phyloP scores from a whole-genome alignment of 495 filamentous ascomycete species.

The Beverwykella pulmonaria region DNA sequence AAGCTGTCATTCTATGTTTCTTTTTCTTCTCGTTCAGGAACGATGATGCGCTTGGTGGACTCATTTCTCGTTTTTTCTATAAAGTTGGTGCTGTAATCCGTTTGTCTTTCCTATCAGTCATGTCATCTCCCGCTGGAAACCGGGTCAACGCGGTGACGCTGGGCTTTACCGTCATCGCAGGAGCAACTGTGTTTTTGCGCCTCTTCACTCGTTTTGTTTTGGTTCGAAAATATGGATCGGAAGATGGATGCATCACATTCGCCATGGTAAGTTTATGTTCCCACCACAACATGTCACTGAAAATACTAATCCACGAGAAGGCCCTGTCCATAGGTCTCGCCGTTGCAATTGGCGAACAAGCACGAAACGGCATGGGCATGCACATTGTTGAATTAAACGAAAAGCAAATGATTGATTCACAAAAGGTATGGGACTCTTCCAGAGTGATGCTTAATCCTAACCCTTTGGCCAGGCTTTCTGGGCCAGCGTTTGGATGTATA shows the following conservation, averaged over 20 bases:
- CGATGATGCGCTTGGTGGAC: constrained; percentile 4
- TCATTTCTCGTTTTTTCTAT: constrained; percentile 7
- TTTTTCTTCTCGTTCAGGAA: neutral
- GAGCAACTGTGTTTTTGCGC: constrained; percentile 18
- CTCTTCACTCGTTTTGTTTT: constrained; percentile 20
- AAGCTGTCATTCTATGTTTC: constrained; percentile 13
- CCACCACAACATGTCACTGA: too few relatives aligned
- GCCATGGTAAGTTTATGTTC: constrained; percentile 24
- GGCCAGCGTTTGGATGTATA: constrained; percentile 24
- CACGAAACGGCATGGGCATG: constrained; percentile 17
- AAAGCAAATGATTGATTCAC: constrained; percentile 5
- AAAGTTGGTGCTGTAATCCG: constrained; percentile 9
- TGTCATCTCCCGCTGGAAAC: constrained; percentile 19
- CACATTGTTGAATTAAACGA: constrained; percentile 12
- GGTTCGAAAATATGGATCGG: constrained; percentile 16
- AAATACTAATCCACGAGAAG: neutral
- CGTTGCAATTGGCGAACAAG: constrained; percentile 18
- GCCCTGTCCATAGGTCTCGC: constrained; percentile 24
- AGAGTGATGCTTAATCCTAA: neutral
- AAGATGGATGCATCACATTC: constrained; percentile 28
- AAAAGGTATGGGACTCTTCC: constrained; percentile 10
- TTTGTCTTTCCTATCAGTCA: neutral
- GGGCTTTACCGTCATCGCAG: constrained; percentile 22
- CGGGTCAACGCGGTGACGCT: constrained; percentile 21
- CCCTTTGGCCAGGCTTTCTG: constrained; percentile 25